Conservation (phyloP, 2,329 filamentous ascomycete species). For the Aureobasidium sp. region DNA sequence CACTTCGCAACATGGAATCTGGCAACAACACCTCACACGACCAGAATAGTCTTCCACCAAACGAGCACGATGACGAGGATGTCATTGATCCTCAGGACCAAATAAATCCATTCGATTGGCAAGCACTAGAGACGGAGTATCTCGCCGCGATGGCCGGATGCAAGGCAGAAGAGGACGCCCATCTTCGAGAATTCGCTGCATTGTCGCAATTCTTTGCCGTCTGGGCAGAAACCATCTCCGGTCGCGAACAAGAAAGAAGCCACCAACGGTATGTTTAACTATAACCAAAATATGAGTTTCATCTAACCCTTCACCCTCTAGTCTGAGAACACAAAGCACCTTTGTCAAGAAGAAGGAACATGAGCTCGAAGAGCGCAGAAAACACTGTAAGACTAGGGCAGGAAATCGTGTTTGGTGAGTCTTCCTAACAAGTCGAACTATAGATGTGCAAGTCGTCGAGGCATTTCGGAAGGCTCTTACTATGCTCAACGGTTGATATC, state of each 20-base stretch:
- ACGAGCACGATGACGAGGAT: neutral
- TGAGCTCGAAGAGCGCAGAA: conserved; percentile 63
- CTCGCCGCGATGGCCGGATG: conserved; percentile 57
- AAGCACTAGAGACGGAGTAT: conserved; percentile 65
- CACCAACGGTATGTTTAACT: conserved; percentile 56
- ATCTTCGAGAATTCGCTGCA: conserved; percentile 24
- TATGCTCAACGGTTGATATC: conserved; percentile 30
- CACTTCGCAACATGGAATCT: neutral
- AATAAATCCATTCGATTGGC: conserved; percentile 64
- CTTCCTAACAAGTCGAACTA: neutral
- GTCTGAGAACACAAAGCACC: conserved; percentile 69
- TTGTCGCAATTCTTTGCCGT: conserved; percentile 67
- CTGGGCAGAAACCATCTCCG: conserved; percentile 68
- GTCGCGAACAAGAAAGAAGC: conserved; percentile 69
- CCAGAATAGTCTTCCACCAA: neutral
- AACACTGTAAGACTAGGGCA: conserved; percentile 58
- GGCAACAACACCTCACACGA: neutral
- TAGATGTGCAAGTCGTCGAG: conserved; percentile 40
- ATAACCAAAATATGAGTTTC: neutral
- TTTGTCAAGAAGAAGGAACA: conserved; percentile 70
- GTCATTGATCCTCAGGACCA: conserved; percentile 20
- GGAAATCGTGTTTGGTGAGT: neutral
- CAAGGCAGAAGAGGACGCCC: conserved; percentile 54
- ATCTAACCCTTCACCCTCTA: conserved; percentile 29
- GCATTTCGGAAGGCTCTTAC: conserved; percentile 45